Evolutionary conservation across 345 rosid genomes (phyloP).

Genomic region (Rhodamnia rubescens): DNA sequence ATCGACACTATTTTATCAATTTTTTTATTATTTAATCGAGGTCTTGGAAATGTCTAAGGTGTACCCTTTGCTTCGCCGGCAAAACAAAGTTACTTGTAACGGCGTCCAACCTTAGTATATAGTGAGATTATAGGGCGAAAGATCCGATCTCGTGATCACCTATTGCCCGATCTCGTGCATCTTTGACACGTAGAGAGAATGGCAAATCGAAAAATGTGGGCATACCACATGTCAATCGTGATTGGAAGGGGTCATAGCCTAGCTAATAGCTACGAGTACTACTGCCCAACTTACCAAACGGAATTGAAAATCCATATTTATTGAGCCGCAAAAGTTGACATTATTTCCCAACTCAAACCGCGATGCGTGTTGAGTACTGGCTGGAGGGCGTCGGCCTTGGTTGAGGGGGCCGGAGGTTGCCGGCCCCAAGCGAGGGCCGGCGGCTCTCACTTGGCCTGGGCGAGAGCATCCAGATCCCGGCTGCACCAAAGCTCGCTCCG

Average conservation of each 20-base stretch:
- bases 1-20: background rate
- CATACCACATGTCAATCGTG: background rate
- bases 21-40: background rate
- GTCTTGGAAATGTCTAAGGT: background rate
- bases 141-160: background rate
- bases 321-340: no score
- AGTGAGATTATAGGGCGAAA: background rate
- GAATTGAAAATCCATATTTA: no score
- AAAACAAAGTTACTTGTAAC: background rate
- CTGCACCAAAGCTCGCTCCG: no score
- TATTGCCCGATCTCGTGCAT: background rate
- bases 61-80: background rate
- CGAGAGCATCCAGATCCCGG: no score
- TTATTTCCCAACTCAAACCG: no score
- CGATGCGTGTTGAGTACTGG: no score
- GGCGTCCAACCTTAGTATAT: background rate
- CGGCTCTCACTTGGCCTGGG: no score
- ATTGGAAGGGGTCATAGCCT: background rate
- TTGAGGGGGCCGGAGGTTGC: no score
- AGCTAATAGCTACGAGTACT: no score
- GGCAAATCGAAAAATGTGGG: background rate
- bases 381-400: no score
- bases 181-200: background rate
- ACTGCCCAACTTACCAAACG: no score
- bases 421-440: no score